Base-by-base conservation (phyloP, 495 filamentous ascomycete species). In the Hypoxylon perforatum region DNA sequence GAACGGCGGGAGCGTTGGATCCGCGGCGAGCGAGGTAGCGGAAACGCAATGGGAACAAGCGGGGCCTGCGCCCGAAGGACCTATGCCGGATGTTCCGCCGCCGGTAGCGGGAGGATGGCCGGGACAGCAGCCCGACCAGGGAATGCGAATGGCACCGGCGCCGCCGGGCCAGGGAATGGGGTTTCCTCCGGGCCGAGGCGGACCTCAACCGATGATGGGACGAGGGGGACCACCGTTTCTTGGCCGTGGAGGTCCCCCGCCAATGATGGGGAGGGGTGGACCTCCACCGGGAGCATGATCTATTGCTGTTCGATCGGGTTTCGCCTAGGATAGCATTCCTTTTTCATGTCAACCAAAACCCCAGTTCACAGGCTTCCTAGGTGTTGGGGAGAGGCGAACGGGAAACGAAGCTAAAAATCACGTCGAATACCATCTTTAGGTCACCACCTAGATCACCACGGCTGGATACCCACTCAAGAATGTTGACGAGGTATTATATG, bases 121-220 rank as follows among this genome's bases (percentile, higher is more conserved):
- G 1, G 46, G 14, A 33, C 51, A 46, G 14, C 56, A 56, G 8
- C 45, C 41, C 2, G 19, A 18, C 10, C 38, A 36, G 10, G 64
- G 64, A 22, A 50, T 46, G 12, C 48, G 70, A 18, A 19, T 44
- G 41, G 41, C 17, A 44, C 51, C 41, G 19, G 42, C 7, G 9
- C 55, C 28, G 9, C 55, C 28, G 9, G 50, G 52, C 14, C 49
- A 42, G 18, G 62, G 38, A 5, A 69, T 61, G 56, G 44, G 28
- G 1, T 66, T 70, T 38, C 25, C 22, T 44, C 52, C 41, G 15
- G 49, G 56, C 1, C 55, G 49, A n/a, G 66, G 66, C 12, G 63
- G 66, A 9, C 69, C 44, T 46, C 65, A 61, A 11, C 61, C 53
- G 18, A 58, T 60, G 57, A 67, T 63, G 63, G 67, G 45, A 21